Evolutionary conservation across 768 basidiomycete genomes (phyloP).

Genomic region (Leccinum broughii): DNA sequence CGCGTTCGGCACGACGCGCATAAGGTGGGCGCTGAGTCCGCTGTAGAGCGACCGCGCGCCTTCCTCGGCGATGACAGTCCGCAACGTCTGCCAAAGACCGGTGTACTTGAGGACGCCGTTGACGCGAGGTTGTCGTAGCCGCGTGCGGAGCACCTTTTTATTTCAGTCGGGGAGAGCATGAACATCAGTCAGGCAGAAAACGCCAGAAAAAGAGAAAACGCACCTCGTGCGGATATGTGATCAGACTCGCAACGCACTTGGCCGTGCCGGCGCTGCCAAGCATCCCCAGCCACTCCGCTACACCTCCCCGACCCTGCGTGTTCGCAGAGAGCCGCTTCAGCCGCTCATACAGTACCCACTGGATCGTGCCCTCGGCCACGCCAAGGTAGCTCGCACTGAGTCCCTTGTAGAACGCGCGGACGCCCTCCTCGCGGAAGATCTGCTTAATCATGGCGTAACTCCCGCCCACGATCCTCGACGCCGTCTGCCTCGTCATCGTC

Average conservation of each 20-base stretch:
- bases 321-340: slow-evolving; percentile 69
- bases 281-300: slow-evolving; percentile 75
- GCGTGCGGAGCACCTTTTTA: slow-evolving; percentile 81
- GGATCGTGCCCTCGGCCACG: slow-evolving; percentile 93
- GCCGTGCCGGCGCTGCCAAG: slow-evolving; percentile 89
- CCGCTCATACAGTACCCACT: slow-evolving; percentile 96
- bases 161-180: background rate
- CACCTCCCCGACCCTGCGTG: slow-evolving; percentile 55
- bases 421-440: slow-evolving; percentile 80
- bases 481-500: slow-evolving; percentile 5
- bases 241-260: slow-evolving; percentile 89
- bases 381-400: slow-evolving; percentile 94
- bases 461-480: slow-evolving; percentile 44
- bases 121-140: slow-evolving; percentile 84
- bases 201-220: slow-evolving; percentile 19
- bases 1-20: slow-evolving; percentile 97
- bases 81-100: slow-evolving; percentile 81
- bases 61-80: slow-evolving; percentile 86
- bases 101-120: slow-evolving; percentile 82
- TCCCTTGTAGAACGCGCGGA: slow-evolving; percentile 92
- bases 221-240: slow-evolving; percentile 99
- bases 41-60: slow-evolving; percentile 85
- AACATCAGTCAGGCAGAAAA: background rate
- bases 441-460: slow-evolving; percentile 64
- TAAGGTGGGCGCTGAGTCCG: slow-evolving; percentile 90